Base-by-base conservation (phyloP, 176 grass and related monocot species). In the Carex myosuroides region DNA sequence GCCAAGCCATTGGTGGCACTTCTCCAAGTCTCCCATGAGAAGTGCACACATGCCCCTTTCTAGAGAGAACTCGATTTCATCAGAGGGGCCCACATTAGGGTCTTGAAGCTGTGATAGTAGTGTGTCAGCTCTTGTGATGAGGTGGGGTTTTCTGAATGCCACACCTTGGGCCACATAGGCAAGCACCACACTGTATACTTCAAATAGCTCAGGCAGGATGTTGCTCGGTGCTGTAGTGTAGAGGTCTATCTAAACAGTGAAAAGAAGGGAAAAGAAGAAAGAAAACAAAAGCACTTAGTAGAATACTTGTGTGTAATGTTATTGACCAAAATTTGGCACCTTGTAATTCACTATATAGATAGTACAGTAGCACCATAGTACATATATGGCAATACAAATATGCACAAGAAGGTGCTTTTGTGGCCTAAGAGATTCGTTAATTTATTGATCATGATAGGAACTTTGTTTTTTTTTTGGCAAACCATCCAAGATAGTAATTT, bases 151-250 rank as follows among this genome's bases (percentile, higher is more conserved):
- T 88, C 91, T 99, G 88, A 84, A 86, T 57, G 85, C 78, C 84
- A 95, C 91, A 79, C 92, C 93, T 87, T 95, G 93, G 86, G 93
- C 91, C 71, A 99, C 84, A 87, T 95, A 91, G 50, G 96, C 93
- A 35, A 99, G 93, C 57, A 93, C 92, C 64, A 95, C 93, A 18
- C 89, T 94, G 55, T 95, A 95, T 70, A 92, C 89, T 91, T 99
- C 93, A 61, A 92, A 99, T 84, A 88, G 88, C 85, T 99, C 96
- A 26, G 96, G 89, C 2, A 88, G 89, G 88, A 99, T 90, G 88
- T 92, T 93, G 85, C 89, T 99, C 0, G 96, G 96, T 85, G 92
- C 90, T 90, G 90, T 88, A 18, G 83, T 88, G 82, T 91, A 99
- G 62, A 95, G 88, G 72, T 99, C 91, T 87, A 95, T 90, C 96